Base-by-base conservation (phyloP, 257 asterid genomes). In the Nemophila menziesii region DNA sequence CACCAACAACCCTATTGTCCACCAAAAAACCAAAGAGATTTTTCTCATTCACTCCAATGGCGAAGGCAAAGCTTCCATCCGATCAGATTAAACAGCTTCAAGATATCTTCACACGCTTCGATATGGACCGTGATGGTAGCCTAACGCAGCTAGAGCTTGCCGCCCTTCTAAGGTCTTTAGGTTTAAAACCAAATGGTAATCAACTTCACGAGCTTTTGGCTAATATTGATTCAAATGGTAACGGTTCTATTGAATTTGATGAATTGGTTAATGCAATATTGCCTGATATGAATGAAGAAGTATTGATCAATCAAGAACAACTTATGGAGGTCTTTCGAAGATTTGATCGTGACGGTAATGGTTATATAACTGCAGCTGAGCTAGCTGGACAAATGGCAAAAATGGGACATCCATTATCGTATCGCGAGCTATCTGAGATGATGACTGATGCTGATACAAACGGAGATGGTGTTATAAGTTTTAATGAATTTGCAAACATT, bases 391-490 rank as follows among this genome's bases (percentile, higher is more conserved):
- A 61, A 33, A 73, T 73, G 87, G 67, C 80, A 1, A 73, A 73
- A 43, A 73, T 77, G 73, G 80, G 79, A 2, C 74, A 62, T 14
- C 74, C 74, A 8, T 47, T 75, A 39, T 67, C 77, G 3, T 75
- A 71, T 8, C 44, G 48, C 10, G 74, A 75, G 46, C 52, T 75
- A 5, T 43, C 60, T 0, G 71, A 62, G 41, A 55, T 75, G 69
- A 68, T 71, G 77, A 53, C 45, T 22, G 77, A 75, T 13, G 84
- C 84, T 3, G 79, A 75, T 19, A 64, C 74, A 0, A 70, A 77
- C 8, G 87, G 87, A 0, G 87, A 77, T 40, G 87, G 87, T 1
- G 79, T 73, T 22, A 70, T 77, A 13, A 77, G 79, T 38, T 77
- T 77, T 36, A 54, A 53, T 11, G 87, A 77, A 46, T 77, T 77